Base-by-base conservation (phyloP, 2,329 filamentous ascomycete genomes). In the Colletotrichum trifolii region DNA sequence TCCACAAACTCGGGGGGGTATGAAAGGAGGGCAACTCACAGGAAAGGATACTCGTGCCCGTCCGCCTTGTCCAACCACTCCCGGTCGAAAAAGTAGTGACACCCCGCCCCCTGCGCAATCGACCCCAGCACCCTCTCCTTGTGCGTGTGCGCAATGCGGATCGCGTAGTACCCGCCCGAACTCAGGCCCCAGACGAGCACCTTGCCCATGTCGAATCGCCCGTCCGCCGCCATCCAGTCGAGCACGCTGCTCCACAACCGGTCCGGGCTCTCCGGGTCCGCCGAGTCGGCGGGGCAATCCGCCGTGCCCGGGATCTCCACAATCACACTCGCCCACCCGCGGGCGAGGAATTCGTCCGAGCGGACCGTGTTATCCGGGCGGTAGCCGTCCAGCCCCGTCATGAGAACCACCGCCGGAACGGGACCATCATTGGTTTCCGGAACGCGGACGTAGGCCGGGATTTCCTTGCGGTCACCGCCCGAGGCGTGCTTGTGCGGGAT, bases 111-210 rank as follows among this genome's bases (percentile, higher is more conserved):
- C 69, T 88, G 86, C 12, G 87, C 89, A 17, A 91, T 80, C 25
- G 76, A 76, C 0, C 89, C 89, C 0, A 77, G 74, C 17, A 92
- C 75, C 9, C 77, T 75, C 1, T 79, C 73, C 15, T 78, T 77
- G 73, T 91, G 89, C n/a, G 88, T 91, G 74, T 91, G 87, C 48
- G 89, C 89, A n/a, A 87, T 81, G 15, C 89, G 84, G 42, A 89
- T 81, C 17, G 89, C 89, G 75, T 91, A 90, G 79, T 91, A 91
- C 0, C 89, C 89, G 36, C 89, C 89, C 0, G 85, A 82, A 68
- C 85, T 89, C 39, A 91, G 76, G 0, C 89, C 89, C 89, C 89
- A 91, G 50, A 83, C 85, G 66, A 88, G 75, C 8, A 92, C 76
- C 39, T 81, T 82, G 2, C 71, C 69, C 81, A 85, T 85, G 72